Percentiles rank a stretch among this genome's conserved stretches.
phyloP scores from a whole-genome alignment of 495 filamentous ascomycete genomes.

The Beverwykella pulmonaria region DNA sequence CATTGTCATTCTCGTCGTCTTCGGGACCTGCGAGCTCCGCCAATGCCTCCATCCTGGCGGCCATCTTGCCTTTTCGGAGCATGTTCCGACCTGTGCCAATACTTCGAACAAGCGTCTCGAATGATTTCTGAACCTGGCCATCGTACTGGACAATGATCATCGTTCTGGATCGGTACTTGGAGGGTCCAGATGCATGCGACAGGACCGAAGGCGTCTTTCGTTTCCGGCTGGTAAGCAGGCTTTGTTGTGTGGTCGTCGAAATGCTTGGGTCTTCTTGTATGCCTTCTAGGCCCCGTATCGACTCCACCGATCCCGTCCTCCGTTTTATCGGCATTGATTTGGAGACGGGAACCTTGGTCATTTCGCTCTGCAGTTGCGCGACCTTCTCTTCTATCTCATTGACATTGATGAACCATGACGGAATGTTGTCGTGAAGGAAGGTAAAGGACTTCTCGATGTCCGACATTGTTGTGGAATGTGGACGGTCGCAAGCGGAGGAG shows the following conservation, averaged over 20 bases:
- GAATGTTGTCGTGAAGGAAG: conserved; percentile 37
- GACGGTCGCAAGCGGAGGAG: conserved; percentile 3
- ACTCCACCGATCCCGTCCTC: conserved; percentile 66
- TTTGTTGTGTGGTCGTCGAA: conserved; percentile 9
- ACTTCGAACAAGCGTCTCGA: conserved; percentile 77
- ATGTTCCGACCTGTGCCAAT: conserved; percentile 80
- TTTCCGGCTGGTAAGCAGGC: conserved; percentile 56
- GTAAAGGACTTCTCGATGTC: conserved; percentile 36
- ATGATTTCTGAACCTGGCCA: conserved; percentile 75
- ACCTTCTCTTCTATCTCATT: conserved; percentile 52
- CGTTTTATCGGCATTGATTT: conserved; percentile 48
- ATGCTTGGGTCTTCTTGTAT: conserved; percentile 8
- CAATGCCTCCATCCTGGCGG: conserved; percentile 62
- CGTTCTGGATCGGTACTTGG: conserved; percentile 68
- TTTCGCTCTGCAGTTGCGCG: conserved; percentile 68
- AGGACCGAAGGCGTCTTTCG: conserved; percentile 63
- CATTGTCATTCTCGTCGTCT: conserved; percentile 43
- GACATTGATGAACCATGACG: conserved; percentile 32
- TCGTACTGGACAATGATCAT: conserved; percentile 88
- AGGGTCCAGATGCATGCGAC: conserved; percentile 53
- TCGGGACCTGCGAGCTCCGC: conserved; percentile 49
- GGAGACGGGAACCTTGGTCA: conserved; percentile 55
- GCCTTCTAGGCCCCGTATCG: conserved; percentile 57
- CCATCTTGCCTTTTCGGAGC: conserved; percentile 78
- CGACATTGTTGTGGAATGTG: conserved; percentile 29